Percentiles rank a stretch among this genome's conserved stretches.
Evolutionary conservation across 352 stramenopile species (phyloP).

Genomic region (Phytophthora quininea): DNA sequence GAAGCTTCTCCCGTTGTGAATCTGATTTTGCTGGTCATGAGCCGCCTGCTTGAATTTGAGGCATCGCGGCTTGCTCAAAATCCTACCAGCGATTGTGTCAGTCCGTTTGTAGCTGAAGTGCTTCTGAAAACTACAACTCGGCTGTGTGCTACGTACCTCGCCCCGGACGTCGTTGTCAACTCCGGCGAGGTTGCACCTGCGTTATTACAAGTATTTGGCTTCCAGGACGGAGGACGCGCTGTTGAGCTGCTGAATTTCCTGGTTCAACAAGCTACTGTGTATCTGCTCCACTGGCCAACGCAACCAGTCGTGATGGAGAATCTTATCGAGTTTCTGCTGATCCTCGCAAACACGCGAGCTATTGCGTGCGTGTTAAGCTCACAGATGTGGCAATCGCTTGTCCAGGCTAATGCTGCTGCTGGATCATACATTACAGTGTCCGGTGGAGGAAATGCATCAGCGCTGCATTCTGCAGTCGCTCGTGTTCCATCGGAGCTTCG

Average conservation of each 20-base stretch:
- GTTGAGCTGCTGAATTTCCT: slow-evolving; percentile 75
- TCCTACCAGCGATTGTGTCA: slow-evolving; percentile 60
- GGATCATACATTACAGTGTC: slow-evolving; percentile 54
- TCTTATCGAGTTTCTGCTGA: slow-evolving; percentile 76
- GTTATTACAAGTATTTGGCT: slow-evolving; percentile 70
- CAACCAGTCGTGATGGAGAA: slow-evolving; percentile 87
- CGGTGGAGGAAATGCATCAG: slow-evolving; percentile 22
- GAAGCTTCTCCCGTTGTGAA: slow-evolving; percentile 55
- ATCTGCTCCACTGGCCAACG: slow-evolving; percentile 83
- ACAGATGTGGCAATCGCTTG: slow-evolving; percentile 73
- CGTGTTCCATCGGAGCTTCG: slow-evolving; percentile 62
- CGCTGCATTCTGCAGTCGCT: slow-evolving; percentile 54
- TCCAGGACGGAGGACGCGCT: slow-evolving; percentile 55
- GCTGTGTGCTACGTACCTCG: slow-evolving; percentile 77
- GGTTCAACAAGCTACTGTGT: slow-evolving; percentile 67
- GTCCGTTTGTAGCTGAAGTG: slow-evolving; percentile 83
- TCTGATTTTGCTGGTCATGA: slow-evolving; percentile 73
- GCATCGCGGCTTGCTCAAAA: slow-evolving; percentile 59
- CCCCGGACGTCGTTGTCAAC: slow-evolving; percentile 50
- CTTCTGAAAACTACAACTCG: slow-evolving; percentile 76
- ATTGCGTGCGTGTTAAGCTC: slow-evolving; percentile 62
- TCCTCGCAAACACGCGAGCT: slow-evolving; percentile 67
- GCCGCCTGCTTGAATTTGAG: slow-evolving; percentile 75
- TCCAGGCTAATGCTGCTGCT: slow-evolving; percentile 72
- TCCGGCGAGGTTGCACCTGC: slow-evolving; percentile 47